Percentiles rank a stretch among this genome's conserved stretches.
phyloP scores from a whole-genome alignment of 179 eudicot genomes.

The Silene vulgaris region DNA sequence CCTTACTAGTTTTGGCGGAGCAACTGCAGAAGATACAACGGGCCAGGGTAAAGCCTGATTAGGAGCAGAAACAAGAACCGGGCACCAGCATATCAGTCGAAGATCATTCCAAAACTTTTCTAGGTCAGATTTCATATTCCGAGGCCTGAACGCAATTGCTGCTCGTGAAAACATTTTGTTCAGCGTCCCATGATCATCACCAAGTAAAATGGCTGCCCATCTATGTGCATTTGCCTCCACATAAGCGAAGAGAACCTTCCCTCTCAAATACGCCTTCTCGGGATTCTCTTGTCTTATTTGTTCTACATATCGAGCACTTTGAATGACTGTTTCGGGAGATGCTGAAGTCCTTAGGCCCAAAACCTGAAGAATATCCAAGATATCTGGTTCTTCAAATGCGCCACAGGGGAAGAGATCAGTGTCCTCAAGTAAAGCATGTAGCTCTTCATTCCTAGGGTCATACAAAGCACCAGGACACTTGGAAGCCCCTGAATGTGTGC shows the following conservation, averaged over 20 bases:
- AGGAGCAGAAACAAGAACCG: conserved; percentile 82
- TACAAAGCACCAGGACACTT: conserved; percentile 63
- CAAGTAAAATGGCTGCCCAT: conserved; percentile 56
- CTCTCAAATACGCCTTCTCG: conserved; percentile 65
- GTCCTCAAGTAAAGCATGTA: conserved; percentile 77
- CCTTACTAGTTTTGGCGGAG: conserved; percentile 94
- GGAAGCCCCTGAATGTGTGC: conserved; percentile 57
- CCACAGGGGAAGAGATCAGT: conserved; percentile 80
- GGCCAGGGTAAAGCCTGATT: conserved; percentile 93
- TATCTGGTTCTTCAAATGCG: conserved; percentile 51
- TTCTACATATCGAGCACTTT: conserved; percentile 82
- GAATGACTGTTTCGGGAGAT: conserved; percentile 73
- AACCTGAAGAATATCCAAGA: conserved; percentile 75
- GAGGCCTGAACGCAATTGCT: conserved; percentile 65
- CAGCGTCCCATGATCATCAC: conserved; percentile 56
- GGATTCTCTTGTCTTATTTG: conserved; percentile 55
- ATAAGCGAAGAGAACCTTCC: conserved; percentile 82
- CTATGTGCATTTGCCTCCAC: conserved; percentile 89
- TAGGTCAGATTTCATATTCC: conserved; percentile 64
- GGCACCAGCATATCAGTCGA: conserved; percentile 88
- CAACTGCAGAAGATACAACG: conserved; percentile 65
- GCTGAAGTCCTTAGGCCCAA: conserved; percentile 82
- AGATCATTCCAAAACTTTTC: conserved; percentile 97
- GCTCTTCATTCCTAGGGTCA: conserved; percentile 96
- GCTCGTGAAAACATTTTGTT: conserved; percentile 77